Evolutionary conservation across 768 basidiomycete genomes (phyloP).

Genomic region (Fibroporia radiculosa): DNA sequence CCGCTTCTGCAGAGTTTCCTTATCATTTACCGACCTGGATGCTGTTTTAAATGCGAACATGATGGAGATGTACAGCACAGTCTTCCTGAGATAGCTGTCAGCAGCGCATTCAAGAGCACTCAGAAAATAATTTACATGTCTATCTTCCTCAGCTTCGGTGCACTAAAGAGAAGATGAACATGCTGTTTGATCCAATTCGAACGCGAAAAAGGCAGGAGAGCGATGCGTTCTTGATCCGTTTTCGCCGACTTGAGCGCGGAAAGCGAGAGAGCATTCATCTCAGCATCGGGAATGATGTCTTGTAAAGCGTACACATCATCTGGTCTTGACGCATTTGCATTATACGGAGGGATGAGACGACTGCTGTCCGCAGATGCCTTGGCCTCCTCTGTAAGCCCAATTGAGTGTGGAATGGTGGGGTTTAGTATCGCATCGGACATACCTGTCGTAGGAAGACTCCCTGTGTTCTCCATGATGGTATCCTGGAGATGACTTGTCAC

Average conservation of each 20-base stretch:
- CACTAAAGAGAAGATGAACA: constrained; percentile 33
- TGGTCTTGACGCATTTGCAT: constrained; percentile 56
- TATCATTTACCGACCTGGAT: constrained; percentile 35
- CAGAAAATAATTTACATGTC: constrained; percentile 36
- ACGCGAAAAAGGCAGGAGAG: constrained; percentile 51
- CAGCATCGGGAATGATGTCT: constrained; percentile 70
- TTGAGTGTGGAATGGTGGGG: not conserved
- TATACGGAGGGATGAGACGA: constrained; percentile 72
- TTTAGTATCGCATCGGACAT: constrained; percentile 11
- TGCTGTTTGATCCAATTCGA: constrained; percentile 72
- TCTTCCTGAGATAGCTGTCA: constrained; percentile 42
- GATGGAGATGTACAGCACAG: constrained; percentile 73
- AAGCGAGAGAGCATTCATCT: constrained; percentile 66
- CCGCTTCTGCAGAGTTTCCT: constrained; percentile 46
- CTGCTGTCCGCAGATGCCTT: constrained; percentile 53
- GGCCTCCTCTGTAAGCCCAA: constrained; percentile 45
- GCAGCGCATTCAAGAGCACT: not conserved
- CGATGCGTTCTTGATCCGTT: constrained; percentile 39
- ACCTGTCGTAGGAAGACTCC: constrained; percentile 65
- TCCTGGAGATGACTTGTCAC: constrained; percentile 79
- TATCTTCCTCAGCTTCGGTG: constrained; percentile 47
- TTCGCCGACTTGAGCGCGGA: constrained; percentile 45
- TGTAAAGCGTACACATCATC: constrained; percentile 70
- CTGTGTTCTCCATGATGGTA: constrained; percentile 68
- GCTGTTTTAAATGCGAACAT: constrained; percentile 65